Evolutionary conservation across 2,329 filamentous ascomycete genomes (phyloP).

Genomic region (Exophiala dermatitidis): DNA sequence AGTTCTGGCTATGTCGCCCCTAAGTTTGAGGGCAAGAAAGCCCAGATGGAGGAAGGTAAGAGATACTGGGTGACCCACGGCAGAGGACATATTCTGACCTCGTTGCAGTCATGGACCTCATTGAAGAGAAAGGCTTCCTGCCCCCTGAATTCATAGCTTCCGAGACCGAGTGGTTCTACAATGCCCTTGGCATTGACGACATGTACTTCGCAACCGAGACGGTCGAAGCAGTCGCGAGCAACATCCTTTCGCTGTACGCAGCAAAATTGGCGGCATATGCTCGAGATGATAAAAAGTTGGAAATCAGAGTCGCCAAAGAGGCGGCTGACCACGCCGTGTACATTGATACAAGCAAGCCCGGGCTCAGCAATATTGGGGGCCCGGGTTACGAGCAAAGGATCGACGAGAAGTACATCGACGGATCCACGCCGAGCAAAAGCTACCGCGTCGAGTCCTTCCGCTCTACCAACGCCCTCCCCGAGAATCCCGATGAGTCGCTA

Average conservation of each 20-base stretch:
- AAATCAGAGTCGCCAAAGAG: conserved; percentile 95
- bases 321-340: conserved; percentile 92
- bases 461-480: conserved; percentile 72
- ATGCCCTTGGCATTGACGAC: conserved; percentile 94
- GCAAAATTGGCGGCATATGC: conserved; percentile 93
- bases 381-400: conserved; percentile 92
- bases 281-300: conserved; percentile 84
- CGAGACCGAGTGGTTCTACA: conserved; percentile 95
- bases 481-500: conserved; percentile 68
- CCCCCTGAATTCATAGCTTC: conserved; percentile 73
- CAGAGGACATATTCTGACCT: conserved; percentile 25
- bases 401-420: conserved; percentile 90
- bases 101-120: conserved; percentile 65
- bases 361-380: conserved; percentile 65
- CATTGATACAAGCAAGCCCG: conserved; percentile 93
- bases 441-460: conserved; percentile 98
- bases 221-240: conserved; percentile 78
- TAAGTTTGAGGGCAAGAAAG: conserved; percentile 83
- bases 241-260: conserved; percentile 93
- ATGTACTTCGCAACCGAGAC: conserved; percentile 94
- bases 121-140: conserved; percentile 76
- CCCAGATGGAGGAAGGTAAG: conserved; percentile 78
- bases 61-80: conserved; percentile 17
- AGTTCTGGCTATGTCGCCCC: conserved; percentile 92
- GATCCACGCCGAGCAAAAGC: conserved; percentile 59